Conservation (phyloP, 768 basidiomycete genomes). For the Kwoniella heveanensis region DNA sequence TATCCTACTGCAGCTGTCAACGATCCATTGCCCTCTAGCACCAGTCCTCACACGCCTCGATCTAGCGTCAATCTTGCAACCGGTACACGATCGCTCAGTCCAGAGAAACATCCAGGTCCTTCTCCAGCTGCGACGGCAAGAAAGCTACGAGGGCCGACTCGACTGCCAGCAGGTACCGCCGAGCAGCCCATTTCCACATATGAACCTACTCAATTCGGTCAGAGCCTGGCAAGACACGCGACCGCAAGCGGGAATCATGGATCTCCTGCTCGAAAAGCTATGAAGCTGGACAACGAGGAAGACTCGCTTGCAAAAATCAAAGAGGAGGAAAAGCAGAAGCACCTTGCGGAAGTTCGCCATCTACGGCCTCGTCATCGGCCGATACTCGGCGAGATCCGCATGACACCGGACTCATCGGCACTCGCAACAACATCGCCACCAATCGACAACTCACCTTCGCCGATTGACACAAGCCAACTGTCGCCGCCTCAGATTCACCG, state of each 20-base stretch:
- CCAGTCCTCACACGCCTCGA: neutral
- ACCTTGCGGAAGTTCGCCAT: neutral
- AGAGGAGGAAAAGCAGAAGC: neutral
- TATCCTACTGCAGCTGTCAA: too few species aligned
- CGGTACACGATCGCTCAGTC: neutral
- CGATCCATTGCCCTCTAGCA: neutral
- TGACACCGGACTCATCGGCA: neutral
- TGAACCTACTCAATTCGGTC: neutral
- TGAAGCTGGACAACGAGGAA: neutral
- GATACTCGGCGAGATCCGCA: neutral
- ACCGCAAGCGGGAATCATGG: too few species aligned
- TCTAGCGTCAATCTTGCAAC: neutral
- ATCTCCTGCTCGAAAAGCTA: neutral
- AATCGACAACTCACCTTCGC: neutral
- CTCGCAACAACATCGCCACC: neutral
- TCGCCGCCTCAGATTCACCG: neutral
- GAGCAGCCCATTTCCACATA: neutral
- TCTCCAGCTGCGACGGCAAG: neutral
- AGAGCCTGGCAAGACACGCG: too few species aligned
- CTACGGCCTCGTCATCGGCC: neutral
- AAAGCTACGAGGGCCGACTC: neutral
- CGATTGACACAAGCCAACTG: neutral
- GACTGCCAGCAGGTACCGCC: neutral
- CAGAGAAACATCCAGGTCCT: neutral
- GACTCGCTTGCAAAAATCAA: neutral